A percentile compares a stretch with the other conserved stretches of the same genome.
Conservation (phyloP, 345 rosid genomes). For the Alliaria petiolata region DNA sequence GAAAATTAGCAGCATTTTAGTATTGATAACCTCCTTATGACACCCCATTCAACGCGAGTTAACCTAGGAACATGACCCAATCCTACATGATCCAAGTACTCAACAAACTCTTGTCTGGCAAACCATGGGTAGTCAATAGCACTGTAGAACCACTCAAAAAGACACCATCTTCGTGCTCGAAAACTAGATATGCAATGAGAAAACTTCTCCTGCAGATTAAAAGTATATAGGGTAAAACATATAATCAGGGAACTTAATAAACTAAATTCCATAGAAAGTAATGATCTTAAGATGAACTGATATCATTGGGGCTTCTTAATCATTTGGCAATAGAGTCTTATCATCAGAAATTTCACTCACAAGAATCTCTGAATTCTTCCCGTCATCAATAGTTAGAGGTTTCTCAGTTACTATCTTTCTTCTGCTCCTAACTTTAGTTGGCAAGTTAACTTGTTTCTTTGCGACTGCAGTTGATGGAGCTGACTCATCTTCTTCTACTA, state of each 20-base stretch:
- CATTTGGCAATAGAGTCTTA: constrained; percentile 31
- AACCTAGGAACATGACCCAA: constrained; percentile 78
- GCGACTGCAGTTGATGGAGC: constrained; percentile 41
- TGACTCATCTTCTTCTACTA: constrained; percentile 42
- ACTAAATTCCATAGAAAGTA: constrained; percentile 18
- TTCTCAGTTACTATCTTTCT: constrained; percentile 50
- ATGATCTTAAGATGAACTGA: constrained; percentile 43
- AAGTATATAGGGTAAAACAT: constrained; percentile 13
- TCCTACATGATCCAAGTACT: constrained; percentile 82
- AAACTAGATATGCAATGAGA: constrained; percentile 50
- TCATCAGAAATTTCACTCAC: constrained; percentile 37
- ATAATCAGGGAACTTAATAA: constrained; percentile 23
- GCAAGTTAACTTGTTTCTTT: constrained; percentile 46
- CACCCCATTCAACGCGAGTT: constrained; percentile 93
- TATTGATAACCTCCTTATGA: constrained; percentile 56
- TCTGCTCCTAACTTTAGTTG: constrained; percentile 70
- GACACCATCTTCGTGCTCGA: constrained; percentile 64
- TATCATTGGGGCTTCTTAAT: no score
- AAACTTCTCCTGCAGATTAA: constrained; percentile 52
- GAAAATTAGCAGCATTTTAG: constrained; percentile 17
- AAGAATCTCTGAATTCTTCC: constrained; percentile 30
- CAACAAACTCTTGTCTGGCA: constrained; percentile 80
- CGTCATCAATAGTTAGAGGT: constrained; percentile 37
- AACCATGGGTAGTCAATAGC: constrained; percentile 93
- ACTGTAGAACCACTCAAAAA: constrained; percentile 77